A percentile compares a stretch with the other conserved stretches of the same genome.
phyloP scores from a whole-genome alignment of 306 rosid species.

The Quercus parvula region DNA sequence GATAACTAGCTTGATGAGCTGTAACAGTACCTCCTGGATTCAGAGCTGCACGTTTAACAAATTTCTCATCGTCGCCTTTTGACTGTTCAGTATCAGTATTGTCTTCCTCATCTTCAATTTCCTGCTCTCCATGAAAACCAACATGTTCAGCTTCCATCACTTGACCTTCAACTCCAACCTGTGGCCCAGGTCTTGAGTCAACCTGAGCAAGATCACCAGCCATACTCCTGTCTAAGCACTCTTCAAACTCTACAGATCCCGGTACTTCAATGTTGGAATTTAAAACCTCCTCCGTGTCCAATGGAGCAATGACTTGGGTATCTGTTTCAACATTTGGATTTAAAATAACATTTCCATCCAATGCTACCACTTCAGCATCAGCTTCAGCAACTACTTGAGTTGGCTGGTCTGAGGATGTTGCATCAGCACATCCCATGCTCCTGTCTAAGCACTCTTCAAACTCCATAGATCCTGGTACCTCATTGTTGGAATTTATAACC shows the following conservation, averaged over 20 bases:
- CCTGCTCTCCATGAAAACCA: constrained; percentile 49
- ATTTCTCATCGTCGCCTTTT: constrained; percentile 30
- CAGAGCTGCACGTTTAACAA: constrained; percentile 7
- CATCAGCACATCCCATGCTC: constrained; percentile 26
- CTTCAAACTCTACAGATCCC: constrained; percentile 3
- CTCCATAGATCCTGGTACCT: constrained; percentile 4
- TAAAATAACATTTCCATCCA: constrained; percentile 11
- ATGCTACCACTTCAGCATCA: constrained; percentile 3
- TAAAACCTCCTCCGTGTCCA: constrained; percentile 30
- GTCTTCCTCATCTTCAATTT: constrained; percentile 39
- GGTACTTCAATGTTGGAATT: constrained; percentile 20
- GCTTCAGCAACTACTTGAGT: constrained; percentile 7
- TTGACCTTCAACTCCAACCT: constrained; percentile 29
- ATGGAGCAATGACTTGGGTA: constrained; percentile 4
- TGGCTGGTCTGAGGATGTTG: neutral
- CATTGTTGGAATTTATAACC: constrained; percentile 24
- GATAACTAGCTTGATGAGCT: constrained; percentile 42
- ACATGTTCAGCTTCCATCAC: constrained; percentile 29
- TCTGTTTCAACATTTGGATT: constrained; percentile 28
- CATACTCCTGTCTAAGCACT: constrained; percentile 3
- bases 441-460: neutral
- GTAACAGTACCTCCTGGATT: constrained; percentile 32
- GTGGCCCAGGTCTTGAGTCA: constrained; percentile 27
- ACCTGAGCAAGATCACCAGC: constrained; percentile 17
- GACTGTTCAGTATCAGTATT: constrained; percentile 27